Base-by-base conservation (phyloP, 768 basidiomycete species). In the Astraeus odoratus region DNA sequence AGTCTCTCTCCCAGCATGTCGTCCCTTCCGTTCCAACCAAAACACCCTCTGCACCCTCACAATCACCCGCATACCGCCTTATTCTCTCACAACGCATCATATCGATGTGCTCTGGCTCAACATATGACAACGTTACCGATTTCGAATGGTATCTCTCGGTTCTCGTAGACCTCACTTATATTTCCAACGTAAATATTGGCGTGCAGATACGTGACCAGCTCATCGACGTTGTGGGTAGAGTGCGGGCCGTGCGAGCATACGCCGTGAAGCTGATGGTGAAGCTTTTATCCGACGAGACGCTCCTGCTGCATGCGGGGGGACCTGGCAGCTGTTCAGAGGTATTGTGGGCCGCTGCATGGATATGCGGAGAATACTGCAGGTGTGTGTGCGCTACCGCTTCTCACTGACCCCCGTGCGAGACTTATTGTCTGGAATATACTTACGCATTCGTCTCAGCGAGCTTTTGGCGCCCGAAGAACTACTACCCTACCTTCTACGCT, bases 101-200 rank as follows among this genome's bases (percentile, higher is more conserved):
- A n/a, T 67, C 72, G n/a, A 87, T 98, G 54, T 85, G 89, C 46
- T 86, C 89, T 2, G 76, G 79, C 44, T 81, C 81, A 29, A 86
- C 83, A 18, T 98, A 95, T 60, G 81, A 83, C 42, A 86, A 92
- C 56, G 75, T 99, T 22, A 73, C 76, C 36, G 94, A 97, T 66
- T 98, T 98, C 58, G 90, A 97, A 59, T 99, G 96, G 95, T 96
- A 92, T 62, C 74, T 98, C 18, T 96, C 95, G 4, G 91, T 94
- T 7, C 79, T 98, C 23, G 78, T 97, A 37, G 93, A 97, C 58
- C 72, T 98, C 8, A 82, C 90, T 1, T 90, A 96, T 58, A 75
- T 97, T 31, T 86, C 91, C 41, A 77, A 81, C 22, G 88, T 83
- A 39, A 72, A 86, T 51, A 72, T 96, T 39, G 92, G 92, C 2